These are phyloP conservation scores for Podosphaera xanthii DNA, from an alignment of 2,329 filamentous ascomycete species.

Conservation along the genomic window DNA sequence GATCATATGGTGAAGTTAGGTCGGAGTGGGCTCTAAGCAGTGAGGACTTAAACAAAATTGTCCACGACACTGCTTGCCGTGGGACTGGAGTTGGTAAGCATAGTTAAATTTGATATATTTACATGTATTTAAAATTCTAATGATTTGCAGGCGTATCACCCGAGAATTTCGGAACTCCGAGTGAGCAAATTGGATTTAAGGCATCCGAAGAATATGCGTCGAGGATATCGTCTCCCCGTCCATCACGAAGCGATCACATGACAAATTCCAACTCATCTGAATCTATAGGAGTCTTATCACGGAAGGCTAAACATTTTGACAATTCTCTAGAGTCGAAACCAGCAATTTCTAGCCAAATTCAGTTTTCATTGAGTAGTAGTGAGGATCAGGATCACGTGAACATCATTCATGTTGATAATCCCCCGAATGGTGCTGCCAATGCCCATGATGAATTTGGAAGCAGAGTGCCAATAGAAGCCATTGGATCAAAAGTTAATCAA, in stretches of 20 bases:
- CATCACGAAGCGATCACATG: slow-evolving; percentile 18
- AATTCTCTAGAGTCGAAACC: slow-evolving; percentile 1
- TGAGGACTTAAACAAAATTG: slow-evolving; percentile 74
- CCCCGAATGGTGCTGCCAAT: slow-evolving; percentile 17
- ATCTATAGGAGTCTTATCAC: slow-evolving; percentile 18
- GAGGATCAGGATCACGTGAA: slow-evolving; percentile 25
- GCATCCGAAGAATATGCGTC: slow-evolving; percentile 68
- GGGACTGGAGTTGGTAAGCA: slow-evolving; percentile 28
- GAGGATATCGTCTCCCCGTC: slow-evolving; percentile 47
- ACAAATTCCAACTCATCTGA: slow-evolving; percentile 23
- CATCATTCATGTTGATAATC: slow-evolving; percentile 60
- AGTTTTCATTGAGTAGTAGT: slow-evolving; percentile 22
- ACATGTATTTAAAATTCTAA: slow-evolving; percentile 10
- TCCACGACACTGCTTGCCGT: slow-evolving; percentile 41
- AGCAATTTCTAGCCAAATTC: slow-evolving; percentile 14
- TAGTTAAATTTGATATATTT: slow-evolving; percentile 6
- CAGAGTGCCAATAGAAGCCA: slow-evolving; percentile 25
- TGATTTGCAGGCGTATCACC: slow-evolving; percentile 34
- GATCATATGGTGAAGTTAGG: slow-evolving; percentile 31
- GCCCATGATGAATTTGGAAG: slow-evolving; percentile 23
- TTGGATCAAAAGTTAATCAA: slow-evolving; percentile 21
- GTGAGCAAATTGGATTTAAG: slow-evolving; percentile 75
- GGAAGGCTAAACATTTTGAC: slow-evolving; percentile 25
- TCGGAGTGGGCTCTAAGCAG: slow-evolving; percentile 69
- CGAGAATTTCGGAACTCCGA: slow-evolving; percentile 48